Base-by-base conservation (phyloP, 179 eudicot species). In the Spinacia oleracea region DNA sequence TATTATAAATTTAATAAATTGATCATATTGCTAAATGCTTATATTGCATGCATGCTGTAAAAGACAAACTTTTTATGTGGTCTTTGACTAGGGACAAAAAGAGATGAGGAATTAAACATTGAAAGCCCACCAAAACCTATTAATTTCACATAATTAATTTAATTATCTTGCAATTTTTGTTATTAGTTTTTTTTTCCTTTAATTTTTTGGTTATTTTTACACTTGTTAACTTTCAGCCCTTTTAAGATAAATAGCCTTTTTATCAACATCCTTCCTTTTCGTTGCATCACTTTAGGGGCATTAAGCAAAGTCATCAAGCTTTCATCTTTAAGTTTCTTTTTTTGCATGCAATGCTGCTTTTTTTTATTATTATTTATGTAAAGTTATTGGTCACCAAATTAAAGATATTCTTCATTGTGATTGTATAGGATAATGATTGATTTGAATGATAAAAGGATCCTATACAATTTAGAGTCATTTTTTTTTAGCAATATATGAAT, bases 111-210 rank as follows among this genome's bases (percentile, higher is more conserved):
- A 79, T 79, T 70, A 73, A 71, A 83, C 77, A 83, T 11, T 71
- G 74, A 83, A 83, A 83, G 80, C 85, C 85, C 85, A 83, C 85
- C 85, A 83, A 75, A 76, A 79, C 48, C 53, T 32, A 83, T 83
- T 83, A 71, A 72, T 79, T 79, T 79, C 80, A 75, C 64, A 83
- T 83, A 80, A 69, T 43, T 43, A 70, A n/a, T 53, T 70, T 79
- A 38, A 11, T 75, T 60, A 75, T 78, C 71, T 67, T 67, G 38
- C 45, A 46, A 59, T 82, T 74, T 25, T 25, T 25, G 9, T 14
- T 27, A 9, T 38, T 38, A 38, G 0, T 38, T 82, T 68, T 25
- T 25, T 25, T 12, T 11, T 60, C 10, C 5, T 12, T 53, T 23
- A 16, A 53, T 18, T 4, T 20, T 53, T 18, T 20, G 58, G 58